Evolutionary conservation across 2,329 filamentous ascomycete genomes (phyloP), one percentile per base, ranked within the genome.

Genomic region (Dryadomyces sulphureus): DNA sequence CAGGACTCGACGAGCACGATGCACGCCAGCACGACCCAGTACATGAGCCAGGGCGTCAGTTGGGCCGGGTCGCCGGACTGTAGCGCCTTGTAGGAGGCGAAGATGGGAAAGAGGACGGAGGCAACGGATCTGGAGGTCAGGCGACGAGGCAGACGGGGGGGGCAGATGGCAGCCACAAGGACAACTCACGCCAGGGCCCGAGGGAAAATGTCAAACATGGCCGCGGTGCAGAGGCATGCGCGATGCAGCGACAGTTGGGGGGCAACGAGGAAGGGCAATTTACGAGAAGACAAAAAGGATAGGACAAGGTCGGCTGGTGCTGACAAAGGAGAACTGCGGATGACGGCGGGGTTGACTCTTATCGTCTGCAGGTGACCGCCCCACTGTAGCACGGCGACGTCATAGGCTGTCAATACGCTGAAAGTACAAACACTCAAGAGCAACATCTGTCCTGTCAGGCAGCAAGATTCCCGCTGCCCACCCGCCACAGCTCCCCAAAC

Each of bases 31-130:
- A 94, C 87, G 50, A 94, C 87, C 84, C 90, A 98, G 74, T 96
- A 98, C 84, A 96, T 96, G 54, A 96, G 77, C 92, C 92, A 98
- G 80, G 90, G 90, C 52, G 86, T 86, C 49, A 95, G 74, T 60
- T 93, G 80, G 34, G 86, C 81, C 2, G 89, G 88, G 62, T 95
- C 86, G 45, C 84, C 83, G 16, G 87, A 89, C 66, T 92, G 90
- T 59, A 98, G 82, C 42, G 92, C 90, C 71, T 96, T 96, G 75
- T 95, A 96, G 53, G 90, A 94, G 54, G 90, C 89, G 67, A 94
- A 96, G 52, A 95, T 79, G 44, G 92, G 92, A 61, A 96, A 93
- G 60, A 95, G 79, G 60, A 94, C 88, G 47, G 89, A 93, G 49
- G 84, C 80, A 61, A 90, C 65, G 52, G 86, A 90, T 60, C 88